Percentiles rank a stretch among this genome's conserved stretches.
These are phyloP conservation scores for Ogataea hybrid DNA, from an alignment of 1,139 yeast species.

Conservation along the genomic window DNA sequence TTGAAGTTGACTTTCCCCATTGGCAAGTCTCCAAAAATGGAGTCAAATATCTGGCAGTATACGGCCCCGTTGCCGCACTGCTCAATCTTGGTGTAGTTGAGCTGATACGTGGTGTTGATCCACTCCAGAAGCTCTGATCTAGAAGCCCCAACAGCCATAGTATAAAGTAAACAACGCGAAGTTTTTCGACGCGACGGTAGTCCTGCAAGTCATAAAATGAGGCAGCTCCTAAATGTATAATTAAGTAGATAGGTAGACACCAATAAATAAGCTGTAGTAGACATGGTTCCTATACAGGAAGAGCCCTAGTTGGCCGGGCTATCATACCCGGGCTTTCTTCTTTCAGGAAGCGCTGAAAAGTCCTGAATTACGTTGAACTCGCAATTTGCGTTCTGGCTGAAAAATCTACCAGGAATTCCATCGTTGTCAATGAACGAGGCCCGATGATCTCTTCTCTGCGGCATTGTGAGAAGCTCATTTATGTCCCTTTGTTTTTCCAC, in stretches of 20 bases:
- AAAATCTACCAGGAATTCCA: conserved; percentile 31
- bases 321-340: conserved; percentile 26
- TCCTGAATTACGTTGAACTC: conserved; percentile 28
- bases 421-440: conserved; percentile 26
- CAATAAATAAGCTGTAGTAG: conserved; percentile 7
- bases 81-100: conserved; percentile 76
- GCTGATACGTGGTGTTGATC: conserved; percentile 69
- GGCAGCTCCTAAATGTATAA: neutral
- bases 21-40: conserved; percentile 78
- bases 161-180: conserved; percentile 18
- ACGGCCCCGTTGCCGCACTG: conserved; percentile 97
- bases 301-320: neutral
- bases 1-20: conserved; percentile 72
- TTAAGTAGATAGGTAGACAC: neutral
- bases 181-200: conserved; percentile 10
- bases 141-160: conserved; percentile 54
- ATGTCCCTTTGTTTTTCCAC: conserved; percentile 26
- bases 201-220: neutral
- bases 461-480: conserved; percentile 23
- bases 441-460: conserved; percentile 19
- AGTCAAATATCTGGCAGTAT: conserved; percentile 88
- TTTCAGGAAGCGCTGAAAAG: conserved; percentile 29
- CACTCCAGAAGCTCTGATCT: conserved; percentile 82
- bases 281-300: neutral
- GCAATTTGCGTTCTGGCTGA: conserved; percentile 27